Evolutionary conservation across 2,329 filamentous ascomycete genomes (phyloP), one percentile per base, ranked within the genome.

Genomic region (Diplodia mutila): DNA sequence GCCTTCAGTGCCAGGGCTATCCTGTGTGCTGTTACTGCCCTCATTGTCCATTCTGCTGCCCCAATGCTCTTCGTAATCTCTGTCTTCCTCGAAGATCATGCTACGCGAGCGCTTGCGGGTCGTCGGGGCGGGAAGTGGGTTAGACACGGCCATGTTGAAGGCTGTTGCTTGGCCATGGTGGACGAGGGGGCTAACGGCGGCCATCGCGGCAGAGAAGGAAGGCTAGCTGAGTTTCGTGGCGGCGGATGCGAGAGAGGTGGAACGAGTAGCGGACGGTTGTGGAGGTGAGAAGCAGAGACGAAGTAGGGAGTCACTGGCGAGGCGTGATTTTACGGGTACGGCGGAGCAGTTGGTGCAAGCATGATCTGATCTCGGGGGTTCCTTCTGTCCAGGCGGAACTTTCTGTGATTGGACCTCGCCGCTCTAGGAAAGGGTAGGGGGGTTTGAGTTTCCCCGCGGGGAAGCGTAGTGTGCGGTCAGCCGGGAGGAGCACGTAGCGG

Each of bases 71-170:
- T 53, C 65, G 11, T 53, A 32, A 8, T 54, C 48, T 16, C 21
- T 32, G 8, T 52, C 46, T 21, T 67, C 54, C 21, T 61, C 39
- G 48, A 59, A 52, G 16, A 61, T 52, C 65, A 61, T 46, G 29
- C 54, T 61, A n/a, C 55, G 65, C 5, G 65, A 67, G 55, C 65
- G 65, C 55, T 67, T 67, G 54, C 65, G 65, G 25, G 8, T 54
- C 6, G 59, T 51, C 11, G 59, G 25, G 18, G 46, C 46, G 42
- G 59, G n/a, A 11, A 11, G 27, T 46, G 42, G 42, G 39, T 46
- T 4, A 27, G 21, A n/a, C 14, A 61, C 14, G 18, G 39, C 29
- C 57, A 61, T 61, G 57, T 25, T 25, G 37, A 37, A 51, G 8
- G 59, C 42, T 23, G 18, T 11, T 46, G 59, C 12, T 37, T 29